These are phyloP conservation scores for Arthrobotrys conoides DNA, from an alignment of 2,329 filamentous ascomycete genomes.

Conservation along the genomic window DNA sequence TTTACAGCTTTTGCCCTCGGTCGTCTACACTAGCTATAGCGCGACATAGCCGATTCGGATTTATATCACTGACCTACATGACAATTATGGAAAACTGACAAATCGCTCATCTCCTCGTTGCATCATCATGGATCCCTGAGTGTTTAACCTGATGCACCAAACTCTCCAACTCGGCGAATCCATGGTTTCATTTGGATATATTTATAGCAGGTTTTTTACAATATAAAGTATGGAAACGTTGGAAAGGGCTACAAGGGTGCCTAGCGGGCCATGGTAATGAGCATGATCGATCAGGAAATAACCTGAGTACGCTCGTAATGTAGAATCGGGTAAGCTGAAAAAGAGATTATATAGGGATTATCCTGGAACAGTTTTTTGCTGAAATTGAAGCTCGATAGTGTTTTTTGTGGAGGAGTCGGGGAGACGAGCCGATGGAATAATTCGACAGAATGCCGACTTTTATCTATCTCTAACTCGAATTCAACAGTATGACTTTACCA, in stretches of 20 bases:
- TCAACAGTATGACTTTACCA: no score
- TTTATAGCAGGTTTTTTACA: slow-evolving; percentile 6
- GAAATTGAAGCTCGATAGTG: not conserved
- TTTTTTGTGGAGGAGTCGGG: not conserved
- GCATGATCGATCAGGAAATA: slow-evolving; percentile 8
- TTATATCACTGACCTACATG: no score
- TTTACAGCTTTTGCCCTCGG: no score
- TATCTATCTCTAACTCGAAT: no score
- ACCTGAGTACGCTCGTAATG: not conserved
- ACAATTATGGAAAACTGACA: not conserved
- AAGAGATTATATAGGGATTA: not conserved
- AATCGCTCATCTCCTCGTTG: slow-evolving; percentile 7
- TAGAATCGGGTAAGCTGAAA: not conserved
- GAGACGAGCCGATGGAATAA: not conserved
- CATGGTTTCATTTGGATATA: slow-evolving; percentile 13
- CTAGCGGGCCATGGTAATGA: not conserved
- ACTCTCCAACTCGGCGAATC: not conserved
- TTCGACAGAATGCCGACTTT: not conserved
- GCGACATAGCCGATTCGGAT: no score
- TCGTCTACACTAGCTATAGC: no score
- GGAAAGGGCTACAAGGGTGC: not conserved
- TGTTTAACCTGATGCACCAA: not conserved
- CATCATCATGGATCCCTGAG: not conserved
- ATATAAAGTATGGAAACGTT: not conserved
- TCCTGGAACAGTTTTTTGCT: not conserved